Base-by-base conservation (phyloP, 2,329 filamentous ascomycete species). In the Pseudogymnoascus verrucosus region DNA sequence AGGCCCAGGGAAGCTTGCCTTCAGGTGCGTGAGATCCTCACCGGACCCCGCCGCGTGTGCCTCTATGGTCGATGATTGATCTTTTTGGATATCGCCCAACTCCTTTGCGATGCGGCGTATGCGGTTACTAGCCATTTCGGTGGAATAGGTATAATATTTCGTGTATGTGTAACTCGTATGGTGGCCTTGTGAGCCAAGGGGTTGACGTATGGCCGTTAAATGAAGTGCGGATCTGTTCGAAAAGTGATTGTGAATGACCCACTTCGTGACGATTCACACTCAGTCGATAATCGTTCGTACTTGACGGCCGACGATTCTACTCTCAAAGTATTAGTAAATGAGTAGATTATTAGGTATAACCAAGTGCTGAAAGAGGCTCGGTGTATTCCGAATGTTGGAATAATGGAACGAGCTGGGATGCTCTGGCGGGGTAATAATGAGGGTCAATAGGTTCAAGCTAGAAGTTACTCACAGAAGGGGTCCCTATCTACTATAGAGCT, bases 1-100 rank as follows among this genome's bases (percentile, higher is more conserved):
- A 1, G 95, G 95, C 0, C 91, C 95, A 39, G 83, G 83, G 74
- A 99, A 95, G 64, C 86, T 84, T 64, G 93, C 95, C 69, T 87
- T 87, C 66, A 99, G 85, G 71, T 93, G 89, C 64, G 88, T 91
- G 64, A 98, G 79, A 75, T 92, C 89, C 67, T 85, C 82, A 57
- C 84, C 84, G 1, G 51, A 57, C 66, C 84, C 82, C 64, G 86
- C 78, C 0, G 87, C 82, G 62, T 85, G 79, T 12, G 90, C 90
- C 31, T 81, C 82, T 71, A 98, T 90, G 65, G 90, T 88, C 19
- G 91, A 96, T 66, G 85, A 84, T 63, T 84, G 82, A 73, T 99
- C 95, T 65, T 80, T 80, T 60, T 86, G 77, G 68, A 95, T 90
- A 72, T 93, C 90, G 66, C 79, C 78, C 63, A 95, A 81, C 81